These are phyloP conservation scores for Cupressus sempervirens DNA, from an alignment of 75 land plant species.

Conservation along the genomic window DNA sequence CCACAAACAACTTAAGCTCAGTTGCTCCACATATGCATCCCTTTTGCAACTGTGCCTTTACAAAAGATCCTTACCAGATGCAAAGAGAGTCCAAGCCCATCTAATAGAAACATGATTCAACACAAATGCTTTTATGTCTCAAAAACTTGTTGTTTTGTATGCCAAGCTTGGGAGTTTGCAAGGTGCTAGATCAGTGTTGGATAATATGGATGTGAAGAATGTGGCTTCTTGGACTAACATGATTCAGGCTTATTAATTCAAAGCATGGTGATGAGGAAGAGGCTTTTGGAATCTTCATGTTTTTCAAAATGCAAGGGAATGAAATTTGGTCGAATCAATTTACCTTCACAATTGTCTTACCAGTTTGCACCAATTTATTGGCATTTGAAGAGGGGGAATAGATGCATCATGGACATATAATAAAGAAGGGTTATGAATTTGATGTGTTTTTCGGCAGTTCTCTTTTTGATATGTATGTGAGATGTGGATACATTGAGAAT, in stretches of 20 bases:
- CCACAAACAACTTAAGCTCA: not conserved
- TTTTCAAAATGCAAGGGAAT: slow-evolving; percentile 23
- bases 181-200: slow-evolving; percentile 31
- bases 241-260: slow-evolving; percentile 42
- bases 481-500: slow-evolving; percentile 16
- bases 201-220: slow-evolving; percentile 25
- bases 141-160: slow-evolving; percentile 47
- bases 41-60: not conserved
- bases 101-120: not conserved
- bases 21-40: not conserved
- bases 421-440: not conserved
- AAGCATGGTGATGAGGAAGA: slow-evolving; percentile 17
- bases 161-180: slow-evolving; percentile 30
- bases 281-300: slow-evolving; percentile 25
- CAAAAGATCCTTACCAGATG: not conserved
- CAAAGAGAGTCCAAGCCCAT: slow-evolving; percentile 1
- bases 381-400: slow-evolving; percentile 1
- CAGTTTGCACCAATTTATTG: slow-evolving; percentile 9
- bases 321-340: slow-evolving; percentile 26
- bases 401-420: slow-evolving; percentile 19
- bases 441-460: slow-evolving; percentile 15
- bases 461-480: slow-evolving; percentile 29
- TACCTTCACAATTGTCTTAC: slow-evolving; percentile 18
- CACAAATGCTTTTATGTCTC: not conserved
- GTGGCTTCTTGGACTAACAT: slow-evolving; percentile 58